Conservation (phyloP, 2,329 filamentous ascomycete genomes). For the Aureobasidium melanogenum region DNA sequence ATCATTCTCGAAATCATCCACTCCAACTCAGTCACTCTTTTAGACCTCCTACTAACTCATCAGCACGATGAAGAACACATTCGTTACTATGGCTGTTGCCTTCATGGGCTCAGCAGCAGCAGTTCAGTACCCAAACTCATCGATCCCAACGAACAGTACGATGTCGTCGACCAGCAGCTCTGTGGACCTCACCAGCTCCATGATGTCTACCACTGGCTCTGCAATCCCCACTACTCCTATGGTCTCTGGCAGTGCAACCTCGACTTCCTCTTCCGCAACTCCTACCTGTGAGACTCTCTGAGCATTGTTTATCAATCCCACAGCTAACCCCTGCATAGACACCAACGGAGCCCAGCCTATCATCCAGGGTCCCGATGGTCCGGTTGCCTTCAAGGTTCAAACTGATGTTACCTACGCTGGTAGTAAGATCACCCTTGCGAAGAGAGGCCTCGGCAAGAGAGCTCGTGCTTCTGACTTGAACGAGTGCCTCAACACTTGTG, state of each 20-base stretch:
- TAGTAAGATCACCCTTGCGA: not conserved
- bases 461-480: not conserved
- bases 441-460: not conserved
- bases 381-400: not conserved
- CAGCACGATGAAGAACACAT: not conserved
- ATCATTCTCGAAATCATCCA: not conserved
- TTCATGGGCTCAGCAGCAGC: not conserved
- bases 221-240: not conserved
- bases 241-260: not conserved
- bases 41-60: not conserved
- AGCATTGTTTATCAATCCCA: not conserved
- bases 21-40: slow-evolving; percentile 10
- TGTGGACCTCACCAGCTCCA: not conserved
- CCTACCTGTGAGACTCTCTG: not conserved
- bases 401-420: not conserved
- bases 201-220: not conserved
- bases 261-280: not conserved
- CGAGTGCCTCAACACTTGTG: not conserved
- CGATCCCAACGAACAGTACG: not conserved
- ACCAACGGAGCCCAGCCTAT: not conserved
- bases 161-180: not conserved
- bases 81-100: not conserved
- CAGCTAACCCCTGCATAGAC: not conserved
- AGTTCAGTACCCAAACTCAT: not conserved
- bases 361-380: not conserved